These are phyloP conservation scores for Vaccinium macrocarpon DNA, from an alignment of 148 eudicot species.

Conservation along the genomic window DNA sequence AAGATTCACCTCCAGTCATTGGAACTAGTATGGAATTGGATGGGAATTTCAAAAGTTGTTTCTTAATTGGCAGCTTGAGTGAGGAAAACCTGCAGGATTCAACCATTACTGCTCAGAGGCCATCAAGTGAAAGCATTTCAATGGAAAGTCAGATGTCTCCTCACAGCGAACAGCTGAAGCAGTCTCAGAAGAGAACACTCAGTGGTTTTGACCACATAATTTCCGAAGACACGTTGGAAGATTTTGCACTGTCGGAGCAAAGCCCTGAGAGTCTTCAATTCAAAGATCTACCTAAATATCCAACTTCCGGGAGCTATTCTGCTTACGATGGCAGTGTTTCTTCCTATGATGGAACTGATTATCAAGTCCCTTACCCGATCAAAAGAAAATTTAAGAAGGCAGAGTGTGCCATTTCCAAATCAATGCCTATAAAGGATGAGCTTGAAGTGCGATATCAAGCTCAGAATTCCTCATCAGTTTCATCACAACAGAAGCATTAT, in stretches of 20 bases:
- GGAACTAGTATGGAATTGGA: constrained; percentile 12
- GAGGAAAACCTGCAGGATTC: constrained; percentile 22
- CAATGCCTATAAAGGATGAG: constrained; percentile 14
- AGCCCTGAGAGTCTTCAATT: constrained; percentile 20
- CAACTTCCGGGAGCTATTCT: constrained; percentile 32
- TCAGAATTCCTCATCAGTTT: constrained; percentile 18
- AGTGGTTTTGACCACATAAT: constrained; percentile 25
- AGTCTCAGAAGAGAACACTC: constrained; percentile 17
- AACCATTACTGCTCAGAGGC: constrained; percentile 17
- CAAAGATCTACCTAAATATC: constrained; percentile 27
- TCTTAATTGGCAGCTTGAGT: constrained; percentile 18
- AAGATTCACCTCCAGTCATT: constrained; percentile 16
- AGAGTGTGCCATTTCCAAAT: constrained; percentile 18
- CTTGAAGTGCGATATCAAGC: constrained; percentile 25
- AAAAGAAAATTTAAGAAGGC: constrained; percentile 29
- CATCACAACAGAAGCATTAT: constrained; percentile 26
- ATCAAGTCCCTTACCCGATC: constrained; percentile 27
- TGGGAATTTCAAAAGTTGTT: constrained; percentile 17
- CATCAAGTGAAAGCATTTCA: constrained; percentile 27
- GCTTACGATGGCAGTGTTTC: constrained; percentile 68
- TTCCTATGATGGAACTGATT: constrained; percentile 68
- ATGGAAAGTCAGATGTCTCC: constrained; percentile 26
- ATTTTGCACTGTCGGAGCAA: constrained; percentile 11
- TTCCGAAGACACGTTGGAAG: constrained; percentile 35
- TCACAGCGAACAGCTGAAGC: constrained; percentile 27